Evolutionary conservation across 1,139 yeast species (phyloP), one percentile per base, ranked within the genome.

Genomic region (Blastobotrys serpentis): DNA sequence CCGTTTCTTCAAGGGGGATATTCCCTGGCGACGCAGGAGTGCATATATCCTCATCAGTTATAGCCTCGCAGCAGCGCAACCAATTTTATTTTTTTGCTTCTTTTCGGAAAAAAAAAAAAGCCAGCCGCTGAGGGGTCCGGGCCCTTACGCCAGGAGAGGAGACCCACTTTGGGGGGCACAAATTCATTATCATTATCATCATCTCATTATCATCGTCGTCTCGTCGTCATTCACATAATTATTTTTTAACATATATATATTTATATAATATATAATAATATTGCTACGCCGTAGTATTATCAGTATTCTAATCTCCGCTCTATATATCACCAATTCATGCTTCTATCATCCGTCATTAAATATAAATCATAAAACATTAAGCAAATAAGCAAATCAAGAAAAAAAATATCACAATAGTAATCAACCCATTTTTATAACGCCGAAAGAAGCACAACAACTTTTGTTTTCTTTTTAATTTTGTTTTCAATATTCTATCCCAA

Each of bases 401-500:
- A 47, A 37, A 17, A 14, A n/a, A n/a, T n/a, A n/a, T n/a, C n/a
- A n/a, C 21, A 40, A 32, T 37, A 36, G n/a, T 14, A 29, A 29
- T 29, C 32, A 29, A 36, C 19, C 33, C 38, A 42, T 29, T n/a
- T n/a, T n/a, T n/a, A 29, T 29, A 37, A 46, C 34, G 36, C 37
- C 33, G 32, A 42, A 36, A 42, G 26, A 46, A 48, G 26, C 42
- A 30, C 34, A 29, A 36, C 29, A 17, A 16, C 40, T 43, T 40
- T 16, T 36, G 7, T 17, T 36, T 18, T 38, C 30, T 41, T 45
- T 39, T 46, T 46, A 45, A 42, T 48, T 39, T 44, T 47, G 52
- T 50, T 43, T 40, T 46, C n/a, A n/a, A n/a, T n/a, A n/a, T n/a
- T n/a, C n/a, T 46, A 44, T 46, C 48, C 40, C 36, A 37, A 50